A percentile compares a stretch with the other conserved stretches of the same genome.
Evolutionary conservation across 2,329 filamentous ascomycete species (phyloP).

Genomic region (Acephala macrosclerotiorum): DNA sequence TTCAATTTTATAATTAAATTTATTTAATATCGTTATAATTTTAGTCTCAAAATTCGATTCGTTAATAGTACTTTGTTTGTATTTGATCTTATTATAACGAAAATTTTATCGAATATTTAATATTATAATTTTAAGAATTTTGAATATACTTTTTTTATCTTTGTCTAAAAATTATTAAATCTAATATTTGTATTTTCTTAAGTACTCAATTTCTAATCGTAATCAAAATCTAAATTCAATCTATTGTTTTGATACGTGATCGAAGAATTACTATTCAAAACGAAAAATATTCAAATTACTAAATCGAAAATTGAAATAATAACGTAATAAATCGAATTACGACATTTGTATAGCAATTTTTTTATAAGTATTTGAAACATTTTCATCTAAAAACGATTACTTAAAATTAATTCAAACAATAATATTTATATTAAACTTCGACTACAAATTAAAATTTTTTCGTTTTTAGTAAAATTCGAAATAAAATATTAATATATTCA

Average conservation of each 20-base stretch:
- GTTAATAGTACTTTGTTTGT: neutral
- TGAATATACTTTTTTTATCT: too few species aligned
- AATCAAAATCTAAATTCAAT: constrained; percentile 27
- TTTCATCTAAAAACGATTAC: constrained; percentile 29
- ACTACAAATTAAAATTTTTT: constrained; percentile 13
- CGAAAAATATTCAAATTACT: too few species aligned
- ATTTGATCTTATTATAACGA: constrained; percentile 14
- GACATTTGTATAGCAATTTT: constrained; percentile 12
- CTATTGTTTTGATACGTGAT: constrained; percentile 19
- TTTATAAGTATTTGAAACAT: constrained; percentile 17
- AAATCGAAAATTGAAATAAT: constrained; percentile 30
- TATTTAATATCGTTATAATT: constrained; percentile 16
- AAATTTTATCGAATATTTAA: too few species aligned
- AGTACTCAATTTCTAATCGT: constrained; percentile 21
- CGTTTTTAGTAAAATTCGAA: constrained; percentile 11
- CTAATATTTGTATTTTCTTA: constrained; percentile 25
- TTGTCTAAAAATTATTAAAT: constrained; percentile 24
- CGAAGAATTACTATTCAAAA: constrained; percentile 23
- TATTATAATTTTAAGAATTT: too few species aligned
- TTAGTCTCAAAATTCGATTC: constrained; percentile 5
- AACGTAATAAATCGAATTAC: constrained; percentile 23
- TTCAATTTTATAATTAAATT: constrained; percentile 15
- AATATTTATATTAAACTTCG: constrained; percentile 20
- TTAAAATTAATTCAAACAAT: constrained; percentile 25
- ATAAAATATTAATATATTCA: constrained; percentile 13